Evolutionary conservation across 2,329 filamentous ascomycete species (phyloP), one percentile per base, ranked within the genome.

Genomic region (Dendrostoma leiphaemia): DNA sequence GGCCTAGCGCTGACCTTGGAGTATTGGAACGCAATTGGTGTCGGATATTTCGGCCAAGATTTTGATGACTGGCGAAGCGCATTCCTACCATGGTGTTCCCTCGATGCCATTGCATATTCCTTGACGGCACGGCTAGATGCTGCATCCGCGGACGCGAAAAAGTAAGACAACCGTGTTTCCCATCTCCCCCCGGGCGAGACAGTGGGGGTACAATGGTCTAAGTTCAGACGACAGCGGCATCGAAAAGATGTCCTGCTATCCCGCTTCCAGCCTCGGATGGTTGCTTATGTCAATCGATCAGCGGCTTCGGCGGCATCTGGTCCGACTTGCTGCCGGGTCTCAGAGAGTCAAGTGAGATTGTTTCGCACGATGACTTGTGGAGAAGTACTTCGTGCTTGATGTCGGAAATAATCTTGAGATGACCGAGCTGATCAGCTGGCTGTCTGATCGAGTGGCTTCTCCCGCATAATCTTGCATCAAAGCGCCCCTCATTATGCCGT

Each of bases 381-480:
- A 9, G 19, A 12, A 8, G 38, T 21, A 8, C 2, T 17, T 41
- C 23, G 15, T 6, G 38, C n/a, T 41, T 26, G 23, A 21, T 24
- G 10, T 23, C 26, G 21, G 9, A 26, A 26, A n/a, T n/a, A n/a
- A n/a, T n/a, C n/a, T n/a, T n/a, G n/a, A n/a, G n/a, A n/a, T n/a
- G n/a, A n/a, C n/a, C n/a, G n/a, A n/a, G n/a, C n/a, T n/a, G n/a
- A n/a, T n/a, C n/a, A n/a, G n/a, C n/a, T 41, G 19, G 6, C 26
- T 26, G 26, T 28, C 17, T 17, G 17, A 31, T 29, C 23, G 34
- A 21, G 46, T 48, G 46, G 46, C 32, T 21, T 35, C 23, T 31
- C 17, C 23, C 26, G 46, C 46, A 48, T 48, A 38, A 48, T 48
- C 46, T 48, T 29, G 46, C 32, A 48, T 48, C 13, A 19, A 35